These are phyloP conservation scores for Delphinella strobiligena DNA, from an alignment of 2,329 filamentous ascomycete genomes.

Conservation along the genomic window DNA sequence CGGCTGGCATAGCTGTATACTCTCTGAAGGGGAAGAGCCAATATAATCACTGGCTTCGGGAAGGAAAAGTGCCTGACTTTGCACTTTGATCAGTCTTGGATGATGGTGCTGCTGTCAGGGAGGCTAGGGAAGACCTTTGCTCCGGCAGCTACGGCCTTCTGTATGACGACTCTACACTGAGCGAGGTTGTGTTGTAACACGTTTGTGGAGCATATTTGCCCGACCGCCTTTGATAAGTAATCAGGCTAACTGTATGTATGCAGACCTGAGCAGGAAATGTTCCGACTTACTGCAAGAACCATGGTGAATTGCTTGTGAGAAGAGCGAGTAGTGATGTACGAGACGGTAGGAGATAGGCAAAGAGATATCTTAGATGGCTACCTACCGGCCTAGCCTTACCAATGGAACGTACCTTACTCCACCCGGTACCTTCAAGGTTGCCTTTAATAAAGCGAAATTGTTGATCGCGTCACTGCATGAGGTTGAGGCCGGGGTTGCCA, in stretches of 20 bases:
- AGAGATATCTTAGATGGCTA: too few relatives aligned
- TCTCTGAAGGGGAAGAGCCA: slow-evolving; percentile 53
- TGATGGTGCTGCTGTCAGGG: slow-evolving; percentile 6
- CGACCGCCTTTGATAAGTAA: slow-evolving; percentile 58
- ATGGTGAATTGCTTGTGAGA: too few relatives aligned
- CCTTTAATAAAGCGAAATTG: too few relatives aligned
- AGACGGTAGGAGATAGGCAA: too few relatives aligned
- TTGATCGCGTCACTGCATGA: too few relatives aligned
- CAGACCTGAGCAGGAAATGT: not conserved
- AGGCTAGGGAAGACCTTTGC: slow-evolving; percentile 63
- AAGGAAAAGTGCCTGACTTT: slow-evolving; percentile 64
- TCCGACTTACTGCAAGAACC: not conserved
- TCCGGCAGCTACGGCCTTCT: slow-evolving; percentile 60
- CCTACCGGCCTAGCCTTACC: too few relatives aligned
- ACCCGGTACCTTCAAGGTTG: too few relatives aligned
- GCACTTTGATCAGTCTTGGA: slow-evolving; percentile 2
- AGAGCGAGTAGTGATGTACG: too few relatives aligned
- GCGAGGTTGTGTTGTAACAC: slow-evolving; percentile 63
- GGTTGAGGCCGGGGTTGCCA: too few relatives aligned
- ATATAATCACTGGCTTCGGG: slow-evolving; percentile 92
- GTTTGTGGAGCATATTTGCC: slow-evolving; percentile 79
- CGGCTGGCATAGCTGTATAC: slow-evolving; percentile 57
- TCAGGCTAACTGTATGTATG: too few relatives aligned
- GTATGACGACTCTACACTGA: slow-evolving; percentile 61
- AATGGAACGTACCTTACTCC: too few relatives aligned